Evolutionary conservation across 2,329 filamentous ascomycete species (phyloP).

Genomic region (Cladophialophora psammophila): DNA sequence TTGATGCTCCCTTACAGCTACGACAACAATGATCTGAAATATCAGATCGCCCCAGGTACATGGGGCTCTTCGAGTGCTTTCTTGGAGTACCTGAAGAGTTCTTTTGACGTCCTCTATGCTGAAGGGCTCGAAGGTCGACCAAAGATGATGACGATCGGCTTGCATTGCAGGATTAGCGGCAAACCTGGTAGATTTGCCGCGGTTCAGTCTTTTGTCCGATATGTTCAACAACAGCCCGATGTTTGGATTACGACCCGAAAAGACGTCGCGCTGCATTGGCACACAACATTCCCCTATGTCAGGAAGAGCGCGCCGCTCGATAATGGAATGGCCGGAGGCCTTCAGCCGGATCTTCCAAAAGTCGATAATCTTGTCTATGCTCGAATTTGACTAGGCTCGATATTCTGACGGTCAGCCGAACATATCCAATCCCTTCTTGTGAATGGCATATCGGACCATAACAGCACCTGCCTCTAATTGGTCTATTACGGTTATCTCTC

Average conservation of each 20-base stretch:
- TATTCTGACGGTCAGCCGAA: neutral
- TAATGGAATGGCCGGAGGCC: neutral
- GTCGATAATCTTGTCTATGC: slow-evolving; percentile 8
- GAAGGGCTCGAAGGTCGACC: slow-evolving; percentile 57
- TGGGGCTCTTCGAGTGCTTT: slow-evolving; percentile 53
- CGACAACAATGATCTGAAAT: slow-evolving; percentile 64
- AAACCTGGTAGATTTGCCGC: slow-evolving; percentile 61
- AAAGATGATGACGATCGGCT: slow-evolving; percentile 66
- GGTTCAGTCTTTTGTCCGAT: slow-evolving; percentile 50
- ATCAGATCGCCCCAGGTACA: slow-evolving; percentile 55
- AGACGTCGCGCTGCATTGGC: slow-evolving; percentile 54
- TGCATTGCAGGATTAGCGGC: slow-evolving; percentile 63
- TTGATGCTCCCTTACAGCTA: slow-evolving; percentile 64
- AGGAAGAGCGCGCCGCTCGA: slow-evolving; percentile 12
- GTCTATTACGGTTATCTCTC: slow-evolving; percentile 12
- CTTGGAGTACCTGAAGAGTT: slow-evolving; percentile 42
- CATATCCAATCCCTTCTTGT: neutral
- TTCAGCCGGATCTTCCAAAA: neutral
- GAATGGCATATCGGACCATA: neutral
- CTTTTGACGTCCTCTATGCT: slow-evolving; percentile 63
- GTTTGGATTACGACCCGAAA: slow-evolving; percentile 55
- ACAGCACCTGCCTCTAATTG: slow-evolving; percentile 16
- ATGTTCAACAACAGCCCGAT: slow-evolving; percentile 57
- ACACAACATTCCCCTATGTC: slow-evolving; percentile 50
- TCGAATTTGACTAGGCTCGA: slow-evolving; percentile 5